Evolutionary conservation across 352 stramenopile genomes (phyloP).

Genomic region (Globisporangium ultimum): DNA sequence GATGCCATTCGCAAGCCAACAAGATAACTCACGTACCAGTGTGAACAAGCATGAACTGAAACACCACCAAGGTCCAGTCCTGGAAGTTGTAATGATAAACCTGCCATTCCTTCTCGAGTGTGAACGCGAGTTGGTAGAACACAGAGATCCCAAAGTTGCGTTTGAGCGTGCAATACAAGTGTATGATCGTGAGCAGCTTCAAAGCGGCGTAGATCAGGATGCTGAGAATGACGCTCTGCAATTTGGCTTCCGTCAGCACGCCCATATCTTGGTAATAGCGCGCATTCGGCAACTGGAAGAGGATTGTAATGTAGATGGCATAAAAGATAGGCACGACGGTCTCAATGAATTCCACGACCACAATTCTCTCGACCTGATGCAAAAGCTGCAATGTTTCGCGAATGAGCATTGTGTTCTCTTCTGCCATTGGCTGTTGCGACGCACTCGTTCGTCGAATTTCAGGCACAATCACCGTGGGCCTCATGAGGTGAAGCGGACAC

Average conservation of each 20-base stretch:
- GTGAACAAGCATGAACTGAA: background rate
- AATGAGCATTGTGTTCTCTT: too few species aligned
- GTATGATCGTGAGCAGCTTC: background rate
- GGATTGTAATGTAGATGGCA: background rate
- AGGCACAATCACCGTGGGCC: too few species aligned
- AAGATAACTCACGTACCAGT: background rate
- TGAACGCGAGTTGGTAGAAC: conserved; percentile 1
- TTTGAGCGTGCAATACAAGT: background rate
- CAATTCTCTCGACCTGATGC: too few species aligned
- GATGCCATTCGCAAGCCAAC: too few species aligned
- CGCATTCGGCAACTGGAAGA: conserved; percentile 4
- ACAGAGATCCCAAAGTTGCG: background rate
- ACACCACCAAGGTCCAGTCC: background rate
- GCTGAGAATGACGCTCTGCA: background rate
- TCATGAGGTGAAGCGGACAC: too few species aligned
- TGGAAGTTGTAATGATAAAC: background rate
- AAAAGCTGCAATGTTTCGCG: too few species aligned
- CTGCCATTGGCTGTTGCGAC: too few species aligned
- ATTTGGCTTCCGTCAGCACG: background rate
- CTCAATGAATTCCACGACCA: conserved; percentile 2
- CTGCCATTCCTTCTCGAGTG: background rate
- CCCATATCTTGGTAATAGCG: conserved; percentile 5
- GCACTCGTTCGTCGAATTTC: too few species aligned
- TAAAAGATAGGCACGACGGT: conserved; percentile 1
- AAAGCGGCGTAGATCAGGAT: conserved; percentile 7